Evolutionary conservation across 768 basidiomycete genomes (phyloP).

Genomic region (Tulasnella sp.): DNA sequence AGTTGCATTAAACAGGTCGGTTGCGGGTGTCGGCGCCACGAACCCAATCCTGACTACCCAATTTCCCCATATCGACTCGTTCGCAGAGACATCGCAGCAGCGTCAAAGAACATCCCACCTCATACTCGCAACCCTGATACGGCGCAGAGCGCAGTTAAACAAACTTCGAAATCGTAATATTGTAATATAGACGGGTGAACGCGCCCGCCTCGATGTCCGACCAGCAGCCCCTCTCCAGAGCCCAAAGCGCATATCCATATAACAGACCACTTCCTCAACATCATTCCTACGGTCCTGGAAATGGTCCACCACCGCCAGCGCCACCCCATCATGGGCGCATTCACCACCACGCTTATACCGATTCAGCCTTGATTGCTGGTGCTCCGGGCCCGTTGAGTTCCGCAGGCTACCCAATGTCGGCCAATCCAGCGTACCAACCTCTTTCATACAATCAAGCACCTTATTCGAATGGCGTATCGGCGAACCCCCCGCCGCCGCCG

Average conservation of each 20-base stretch:
- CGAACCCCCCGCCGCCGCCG: background rate
- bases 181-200: background rate
- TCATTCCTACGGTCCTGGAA: background rate
- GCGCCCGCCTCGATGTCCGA: background rate
- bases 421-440: constrained; percentile 5
- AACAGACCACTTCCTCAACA: background rate
- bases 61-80: background rate
- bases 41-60: background rate
- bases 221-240: background rate
- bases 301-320: background rate
- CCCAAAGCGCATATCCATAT: background rate
- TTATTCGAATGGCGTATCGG: background rate
- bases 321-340: background rate
- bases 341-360: background rate
- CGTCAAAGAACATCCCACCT: background rate
- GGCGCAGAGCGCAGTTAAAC: background rate
- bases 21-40: background rate
- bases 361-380: background rate
- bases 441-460: background rate
- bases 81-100: background rate
- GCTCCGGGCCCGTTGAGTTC: background rate
- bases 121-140: background rate
- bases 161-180: background rate
- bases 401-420: background rate
- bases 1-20: background rate